phyloP scores from a whole-genome alignment of 192 early-diverging fungal genomes.

The Martensiomyces pterosporus region DNA sequence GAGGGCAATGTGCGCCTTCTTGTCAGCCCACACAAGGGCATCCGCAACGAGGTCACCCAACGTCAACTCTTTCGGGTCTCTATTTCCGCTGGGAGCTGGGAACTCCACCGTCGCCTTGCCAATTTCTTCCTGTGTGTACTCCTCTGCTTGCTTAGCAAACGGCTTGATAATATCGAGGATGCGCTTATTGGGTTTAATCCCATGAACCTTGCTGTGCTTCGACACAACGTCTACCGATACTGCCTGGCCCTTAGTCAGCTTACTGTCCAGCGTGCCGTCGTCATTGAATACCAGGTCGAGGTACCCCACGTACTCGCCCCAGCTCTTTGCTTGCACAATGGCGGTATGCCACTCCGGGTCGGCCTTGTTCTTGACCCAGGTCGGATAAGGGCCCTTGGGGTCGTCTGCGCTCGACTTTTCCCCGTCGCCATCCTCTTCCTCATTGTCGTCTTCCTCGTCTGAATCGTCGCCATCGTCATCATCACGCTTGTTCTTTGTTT shows the following conservation, averaged over 20 bases:
- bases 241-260: slow-evolving; percentile 54
- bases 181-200: slow-evolving; percentile 22
- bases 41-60: slow-evolving; percentile 66
- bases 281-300: slow-evolving; percentile 61
- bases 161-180: slow-evolving; percentile 10
- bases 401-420: neutral
- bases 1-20: slow-evolving; percentile 48
- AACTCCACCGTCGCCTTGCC: slow-evolving; percentile 47
- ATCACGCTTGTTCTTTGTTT: too few species aligned
- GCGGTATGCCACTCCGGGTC: slow-evolving; percentile 65
- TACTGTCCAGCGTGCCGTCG: slow-evolving; percentile 53
- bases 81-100: slow-evolving; percentile 36
- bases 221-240: slow-evolving; percentile 57
- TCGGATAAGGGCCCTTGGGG: slow-evolving; percentile 62
- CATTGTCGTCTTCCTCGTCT: neutral
- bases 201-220: slow-evolving; percentile 47
- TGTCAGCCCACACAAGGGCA: slow-evolving; percentile 52
- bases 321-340: slow-evolving; percentile 70
- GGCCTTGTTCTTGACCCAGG: slow-evolving; percentile 44
- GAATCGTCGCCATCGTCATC: slow-evolving; percentile 17
- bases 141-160: slow-evolving; percentile 7
- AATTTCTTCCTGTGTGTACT: slow-evolving; percentile 40
- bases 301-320: slow-evolving; percentile 65
- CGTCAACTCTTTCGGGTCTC: slow-evolving; percentile 51
- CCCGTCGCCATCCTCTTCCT: slow-evolving; percentile 1